Evolutionary conservation across 2,329 filamentous ascomycete species (phyloP).

Genomic region (Pestalotiopsis sp.): DNA sequence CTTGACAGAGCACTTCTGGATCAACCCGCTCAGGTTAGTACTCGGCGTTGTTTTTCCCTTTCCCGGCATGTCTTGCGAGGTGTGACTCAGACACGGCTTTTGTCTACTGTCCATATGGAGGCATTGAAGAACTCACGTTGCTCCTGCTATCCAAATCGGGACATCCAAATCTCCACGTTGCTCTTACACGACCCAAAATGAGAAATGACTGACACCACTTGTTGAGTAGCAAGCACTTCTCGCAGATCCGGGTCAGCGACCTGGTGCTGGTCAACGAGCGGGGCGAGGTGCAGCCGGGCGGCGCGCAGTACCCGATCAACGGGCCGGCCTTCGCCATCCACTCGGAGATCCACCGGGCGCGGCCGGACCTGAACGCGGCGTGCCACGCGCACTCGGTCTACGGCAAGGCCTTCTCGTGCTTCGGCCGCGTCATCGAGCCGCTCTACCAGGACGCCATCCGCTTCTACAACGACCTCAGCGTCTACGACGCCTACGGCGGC

Average conservation of each 20-base stretch:
- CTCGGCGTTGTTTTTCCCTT: no score
- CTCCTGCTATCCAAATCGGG: no score
- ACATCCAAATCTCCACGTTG: no score
- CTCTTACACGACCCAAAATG: no score
- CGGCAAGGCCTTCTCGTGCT: conserved; percentile 59
- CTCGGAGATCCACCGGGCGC: conserved; percentile 58
- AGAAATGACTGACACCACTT: no score
- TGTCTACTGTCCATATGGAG: no score
- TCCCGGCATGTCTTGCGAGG: no score
- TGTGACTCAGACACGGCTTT: no score
- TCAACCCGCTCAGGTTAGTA: conserved; percentile 12
- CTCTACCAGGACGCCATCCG: conserved; percentile 60
- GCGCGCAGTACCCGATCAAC: conserved; percentile 12
- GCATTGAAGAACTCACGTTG: no score
- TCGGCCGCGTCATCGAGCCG: conserved; percentile 60
- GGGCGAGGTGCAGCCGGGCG: conserved; percentile 9
- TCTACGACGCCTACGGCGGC: conserved; percentile 33
- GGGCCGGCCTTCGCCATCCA: conserved; percentile 60
- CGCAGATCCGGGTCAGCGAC: conserved; percentile 14
- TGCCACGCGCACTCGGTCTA: conserved; percentile 61
- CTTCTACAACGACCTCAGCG: conserved; percentile 45
- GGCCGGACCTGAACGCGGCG: conserved; percentile 60
- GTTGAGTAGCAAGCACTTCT: conserved; percentile 16
- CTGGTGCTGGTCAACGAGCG: conserved; percentile 15
- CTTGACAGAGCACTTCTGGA: conserved; percentile 8